Evolutionary conservation across 495 filamentous ascomycete species (phyloP).

Genomic region (Penicillium lagena): DNA sequence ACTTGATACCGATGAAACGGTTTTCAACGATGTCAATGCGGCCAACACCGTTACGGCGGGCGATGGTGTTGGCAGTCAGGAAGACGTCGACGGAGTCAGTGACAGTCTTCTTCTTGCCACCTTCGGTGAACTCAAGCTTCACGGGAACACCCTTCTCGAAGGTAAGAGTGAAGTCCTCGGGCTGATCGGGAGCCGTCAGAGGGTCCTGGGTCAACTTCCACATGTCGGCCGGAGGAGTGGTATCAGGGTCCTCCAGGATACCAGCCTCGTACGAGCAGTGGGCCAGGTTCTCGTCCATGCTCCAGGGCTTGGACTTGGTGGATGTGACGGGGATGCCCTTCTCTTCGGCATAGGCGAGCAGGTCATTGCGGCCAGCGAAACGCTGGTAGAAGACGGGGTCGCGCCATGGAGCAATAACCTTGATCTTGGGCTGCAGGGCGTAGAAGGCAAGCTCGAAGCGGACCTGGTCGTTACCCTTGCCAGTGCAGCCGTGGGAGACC

Average conservation of each 20-base stretch:
- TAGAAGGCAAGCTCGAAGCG: conserved; percentile 78
- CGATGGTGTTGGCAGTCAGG: conserved; percentile 72
- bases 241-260: conserved; percentile 46
- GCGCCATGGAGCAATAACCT: conserved; percentile 88
- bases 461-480: conserved; percentile 84
- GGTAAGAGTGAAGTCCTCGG: conserved; percentile 67
- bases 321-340: conserved; percentile 79
- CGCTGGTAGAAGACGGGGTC: conserved; percentile 75
- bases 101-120: conserved; percentile 46
- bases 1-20: conserved; percentile 81
- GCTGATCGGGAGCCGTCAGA: conserved; percentile 64
- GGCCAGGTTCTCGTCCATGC: conserved; percentile 77
- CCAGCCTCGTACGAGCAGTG: conserved; percentile 91
- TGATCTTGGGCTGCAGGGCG: conserved; percentile 68
- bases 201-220: conserved; percentile 81
- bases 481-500: conserved; percentile 78
- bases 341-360: conserved; percentile 78
- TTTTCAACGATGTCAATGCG: conserved; percentile 90
- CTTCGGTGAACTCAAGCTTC: conserved; percentile 56
- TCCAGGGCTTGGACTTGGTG: conserved; percentile 83
- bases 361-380: conserved; percentile 78
- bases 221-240: conserved; percentile 67
- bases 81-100: conserved; percentile 79
- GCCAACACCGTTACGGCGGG: conserved; percentile 69
- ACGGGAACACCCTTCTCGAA: conserved; percentile 83